A percentile compares a stretch with the other conserved stretches of the same genome.
Evolutionary conservation across 1,284 basidiomycete genomes (phyloP).

Genomic region (Moesziomyces sp.): DNA sequence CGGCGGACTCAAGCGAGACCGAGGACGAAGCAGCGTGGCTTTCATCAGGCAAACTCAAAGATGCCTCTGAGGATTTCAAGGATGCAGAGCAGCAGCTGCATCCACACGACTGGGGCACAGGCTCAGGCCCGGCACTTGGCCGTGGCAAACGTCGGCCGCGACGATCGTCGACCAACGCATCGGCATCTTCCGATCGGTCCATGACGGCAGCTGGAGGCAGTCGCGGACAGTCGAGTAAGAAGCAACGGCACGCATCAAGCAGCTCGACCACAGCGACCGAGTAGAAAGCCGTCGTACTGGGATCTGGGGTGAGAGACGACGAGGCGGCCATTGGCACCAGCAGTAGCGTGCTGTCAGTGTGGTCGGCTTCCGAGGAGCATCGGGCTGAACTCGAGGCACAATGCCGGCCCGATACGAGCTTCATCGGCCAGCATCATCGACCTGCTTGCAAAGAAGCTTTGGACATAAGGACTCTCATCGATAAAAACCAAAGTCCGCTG

Average conservation of each 20-base stretch:
- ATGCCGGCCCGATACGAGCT: too few relatives aligned
- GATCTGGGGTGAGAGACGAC: background rate
- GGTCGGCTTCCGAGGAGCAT: too few relatives aligned
- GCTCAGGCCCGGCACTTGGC: background rate
- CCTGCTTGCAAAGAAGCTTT: too few relatives aligned
- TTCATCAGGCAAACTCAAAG: slow-evolving; percentile 3
- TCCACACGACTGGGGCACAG: background rate
- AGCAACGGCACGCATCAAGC: slow-evolving; percentile 3
- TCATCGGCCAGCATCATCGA: too few relatives aligned
- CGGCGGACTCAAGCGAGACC: slow-evolving; percentile 7
- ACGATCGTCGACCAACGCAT: slow-evolving; percentile 1
- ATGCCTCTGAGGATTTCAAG: background rate
- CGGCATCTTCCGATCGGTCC: background rate
- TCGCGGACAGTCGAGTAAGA: background rate
- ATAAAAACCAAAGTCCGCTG: too few relatives aligned
- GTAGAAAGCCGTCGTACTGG: background rate
- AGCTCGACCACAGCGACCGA: slow-evolving; percentile 11
- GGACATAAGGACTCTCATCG: too few relatives aligned
- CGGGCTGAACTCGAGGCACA: too few relatives aligned
- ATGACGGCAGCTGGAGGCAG: background rate
- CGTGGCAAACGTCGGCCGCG: background rate
- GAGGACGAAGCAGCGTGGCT: slow-evolving; percentile 18
- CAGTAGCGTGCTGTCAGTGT: too few relatives aligned
- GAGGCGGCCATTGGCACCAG: too few relatives aligned
- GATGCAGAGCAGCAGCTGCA: background rate